These are phyloP conservation scores for Ceratocystis lukuohia DNA, from an alignment of 2,329 filamentous ascomycete species.

Conservation along the genomic window DNA sequence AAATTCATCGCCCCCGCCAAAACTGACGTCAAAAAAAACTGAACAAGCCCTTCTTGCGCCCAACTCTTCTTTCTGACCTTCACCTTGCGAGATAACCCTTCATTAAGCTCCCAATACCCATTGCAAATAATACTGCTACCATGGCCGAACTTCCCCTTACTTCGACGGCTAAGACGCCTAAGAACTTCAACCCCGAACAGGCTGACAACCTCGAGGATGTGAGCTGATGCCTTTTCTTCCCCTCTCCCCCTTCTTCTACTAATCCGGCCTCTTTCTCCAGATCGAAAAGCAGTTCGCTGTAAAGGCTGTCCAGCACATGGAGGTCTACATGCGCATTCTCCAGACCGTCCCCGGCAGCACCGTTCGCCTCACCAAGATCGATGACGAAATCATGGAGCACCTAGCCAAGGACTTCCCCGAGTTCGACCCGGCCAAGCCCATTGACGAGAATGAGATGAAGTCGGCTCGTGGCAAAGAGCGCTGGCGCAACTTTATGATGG, in stretches of 20 bases:
- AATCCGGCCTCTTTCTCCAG: slow-evolving; percentile 31
- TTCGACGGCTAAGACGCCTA: slow-evolving; percentile 13
- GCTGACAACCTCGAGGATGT: slow-evolving; percentile 44
- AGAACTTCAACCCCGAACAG: slow-evolving; percentile 41
- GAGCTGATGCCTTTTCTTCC: slow-evolving; percentile 25
- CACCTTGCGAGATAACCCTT: neutral
- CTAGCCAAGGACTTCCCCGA: slow-evolving; percentile 83
- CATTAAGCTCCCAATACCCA: neutral
- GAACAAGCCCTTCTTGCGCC: neutral
- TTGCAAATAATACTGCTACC: neutral
- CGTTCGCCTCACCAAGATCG: slow-evolving; percentile 80
- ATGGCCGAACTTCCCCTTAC: slow-evolving; percentile 17
- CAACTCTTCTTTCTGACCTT: neutral
- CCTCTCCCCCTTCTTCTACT: neutral
- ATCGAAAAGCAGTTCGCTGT: slow-evolving; percentile 99
- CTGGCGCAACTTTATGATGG: slow-evolving; percentile 89
- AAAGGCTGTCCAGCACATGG: slow-evolving; percentile 92
- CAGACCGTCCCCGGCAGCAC: slow-evolving; percentile 80
- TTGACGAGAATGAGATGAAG: slow-evolving; percentile 94
- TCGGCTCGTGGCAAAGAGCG: slow-evolving; percentile 86
- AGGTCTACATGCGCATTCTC: slow-evolving; percentile 93
- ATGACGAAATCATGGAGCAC: slow-evolving; percentile 88
- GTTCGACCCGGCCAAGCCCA: slow-evolving; percentile 66
- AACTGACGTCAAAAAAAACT: slow-evolving; percentile 12
- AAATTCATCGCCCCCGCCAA: slow-evolving; percentile 14